phyloP scores from a whole-genome alignment of 495 filamentous ascomycete genomes.

The Aspergillus cristatus region DNA sequence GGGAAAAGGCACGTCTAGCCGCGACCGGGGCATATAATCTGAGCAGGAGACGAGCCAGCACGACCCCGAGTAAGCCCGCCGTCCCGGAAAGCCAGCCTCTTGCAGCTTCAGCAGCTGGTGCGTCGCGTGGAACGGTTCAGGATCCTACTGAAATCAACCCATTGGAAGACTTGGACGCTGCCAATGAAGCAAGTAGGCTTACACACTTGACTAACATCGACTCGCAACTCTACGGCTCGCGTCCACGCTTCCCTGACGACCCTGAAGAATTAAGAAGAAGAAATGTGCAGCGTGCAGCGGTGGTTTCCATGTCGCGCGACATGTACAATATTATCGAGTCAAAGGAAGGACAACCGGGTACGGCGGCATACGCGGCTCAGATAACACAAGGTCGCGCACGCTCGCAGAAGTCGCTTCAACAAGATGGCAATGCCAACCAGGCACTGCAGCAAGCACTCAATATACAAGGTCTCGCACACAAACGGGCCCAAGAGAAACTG shows the following conservation, averaged over 20 bases:
- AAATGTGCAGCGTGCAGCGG: constrained; percentile 68
- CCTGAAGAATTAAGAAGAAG: constrained; percentile 61
- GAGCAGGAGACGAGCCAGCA: constrained; percentile 55
- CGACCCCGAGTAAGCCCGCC: constrained; percentile 43
- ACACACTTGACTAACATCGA: constrained; percentile 42
- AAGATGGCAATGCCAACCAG: constrained; percentile 21
- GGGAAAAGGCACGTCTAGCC: constrained; percentile 56
- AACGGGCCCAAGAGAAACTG: constrained; percentile 72
- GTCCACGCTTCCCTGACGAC: constrained; percentile 63
- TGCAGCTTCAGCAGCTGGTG: constrained; percentile 46
- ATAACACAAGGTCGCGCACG: constrained; percentile 27
- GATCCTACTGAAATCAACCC: constrained; percentile 35
- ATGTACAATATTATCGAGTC: constrained; percentile 61
- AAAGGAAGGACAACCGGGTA: constrained; percentile 17
- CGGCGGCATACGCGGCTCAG: constrained; percentile 30
- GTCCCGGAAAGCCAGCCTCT: constrained; percentile 51
- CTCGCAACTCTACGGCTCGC: constrained; percentile 62
- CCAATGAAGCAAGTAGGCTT: constrained; percentile 49
- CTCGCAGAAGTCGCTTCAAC: constrained; percentile 25
- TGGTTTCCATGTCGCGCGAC: constrained; percentile 76
- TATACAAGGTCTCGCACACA: constrained; percentile 77
- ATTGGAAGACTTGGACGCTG: constrained; percentile 24
- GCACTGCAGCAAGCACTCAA: constrained; percentile 41
- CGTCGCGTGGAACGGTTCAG: no score
- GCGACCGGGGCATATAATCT: constrained; percentile 63